Evolutionary conservation across 1,284 basidiomycete species (phyloP).

Genomic region (Rhodotorula sp.): DNA sequence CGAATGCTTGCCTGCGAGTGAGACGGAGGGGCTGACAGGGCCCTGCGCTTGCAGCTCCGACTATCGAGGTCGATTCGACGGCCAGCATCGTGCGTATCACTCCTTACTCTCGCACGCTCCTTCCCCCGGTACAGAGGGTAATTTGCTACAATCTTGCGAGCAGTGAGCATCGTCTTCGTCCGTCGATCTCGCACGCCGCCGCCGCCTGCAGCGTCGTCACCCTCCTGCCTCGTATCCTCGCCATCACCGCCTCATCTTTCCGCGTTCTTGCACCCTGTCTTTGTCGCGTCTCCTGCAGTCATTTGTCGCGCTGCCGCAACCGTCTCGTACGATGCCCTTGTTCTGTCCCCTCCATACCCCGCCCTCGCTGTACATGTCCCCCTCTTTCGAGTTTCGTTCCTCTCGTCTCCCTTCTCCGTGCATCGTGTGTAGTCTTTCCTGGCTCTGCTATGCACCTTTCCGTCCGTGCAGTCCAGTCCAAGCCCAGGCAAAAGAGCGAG

Average conservation of each 20-base stretch:
- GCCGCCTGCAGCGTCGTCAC: too few species aligned
- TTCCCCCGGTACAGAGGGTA: neutral
- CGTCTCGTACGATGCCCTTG: neutral
- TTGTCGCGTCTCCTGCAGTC: neutral
- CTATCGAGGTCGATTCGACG: slow-evolving; percentile 68
- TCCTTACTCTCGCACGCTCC: too few species aligned
- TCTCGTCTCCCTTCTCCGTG: neutral
- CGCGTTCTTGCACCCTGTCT: too few species aligned
- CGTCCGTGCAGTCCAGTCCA: too few species aligned
- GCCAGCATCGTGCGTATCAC: slow-evolving; percentile 34
- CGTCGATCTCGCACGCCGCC: too few species aligned
- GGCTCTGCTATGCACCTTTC: too few species aligned
- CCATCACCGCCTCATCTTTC: too few species aligned
- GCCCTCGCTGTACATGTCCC: neutral
- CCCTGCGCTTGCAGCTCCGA: slow-evolving; percentile 59
- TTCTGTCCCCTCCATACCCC: neutral
- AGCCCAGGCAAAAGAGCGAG: neutral
- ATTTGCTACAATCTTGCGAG: too few species aligned
- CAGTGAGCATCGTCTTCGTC: too few species aligned
- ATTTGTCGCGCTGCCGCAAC: neutral
- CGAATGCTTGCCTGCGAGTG: too few species aligned
- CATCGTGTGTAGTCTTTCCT: too few species aligned
- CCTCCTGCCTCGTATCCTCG: too few species aligned
- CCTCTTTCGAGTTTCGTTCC: neutral
- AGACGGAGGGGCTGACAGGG: neutral